Evolutionary conservation across 805 yeast species (phyloP).

Genomic region (Candida koratica): DNA sequence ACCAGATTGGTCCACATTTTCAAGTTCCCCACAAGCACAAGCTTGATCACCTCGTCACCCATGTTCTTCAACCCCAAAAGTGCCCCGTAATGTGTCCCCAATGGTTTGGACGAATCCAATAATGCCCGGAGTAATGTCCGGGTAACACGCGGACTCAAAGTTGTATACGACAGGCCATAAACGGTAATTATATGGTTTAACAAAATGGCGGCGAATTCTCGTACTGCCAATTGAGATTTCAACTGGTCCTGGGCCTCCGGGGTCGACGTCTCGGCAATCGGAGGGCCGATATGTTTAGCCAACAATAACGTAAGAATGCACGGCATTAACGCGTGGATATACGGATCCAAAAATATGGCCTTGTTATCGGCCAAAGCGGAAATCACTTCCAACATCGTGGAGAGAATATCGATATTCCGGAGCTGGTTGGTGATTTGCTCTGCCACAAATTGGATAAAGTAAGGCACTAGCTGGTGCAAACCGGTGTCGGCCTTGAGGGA

Average conservation of each 20-base stretch:
- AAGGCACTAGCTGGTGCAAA: constrained; percentile 92
- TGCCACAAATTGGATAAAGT: constrained; percentile 91
- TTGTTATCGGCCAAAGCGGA: constrained; percentile 79
- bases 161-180: constrained; percentile 81
- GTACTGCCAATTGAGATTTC: constrained; percentile 51
- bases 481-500: constrained; percentile 92
- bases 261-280: constrained; percentile 31
- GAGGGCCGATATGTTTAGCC: constrained; percentile 80
- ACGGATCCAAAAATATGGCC: constrained; percentile 88
- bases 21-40: constrained; percentile 78
- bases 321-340: constrained; percentile 96
- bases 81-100: constrained; percentile 91
- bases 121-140: constrained; percentile 90
- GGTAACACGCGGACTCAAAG: constrained; percentile 89
- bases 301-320: constrained; percentile 83
- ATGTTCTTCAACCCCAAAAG: constrained; percentile 76
- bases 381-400: constrained; percentile 85
- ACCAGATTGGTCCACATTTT: constrained; percentile 72
- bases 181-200: constrained; percentile 72
- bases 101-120: constrained; percentile 74
- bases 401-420: constrained; percentile 61
- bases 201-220: constrained; percentile 85
- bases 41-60: constrained; percentile 84
- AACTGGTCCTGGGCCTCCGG: constrained; percentile 27
- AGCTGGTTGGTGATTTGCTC: constrained; percentile 90